These are phyloP conservation scores for Pyracantha coccinea DNA, from an alignment of 331 rosid species.

Conservation along the genomic window DNA sequence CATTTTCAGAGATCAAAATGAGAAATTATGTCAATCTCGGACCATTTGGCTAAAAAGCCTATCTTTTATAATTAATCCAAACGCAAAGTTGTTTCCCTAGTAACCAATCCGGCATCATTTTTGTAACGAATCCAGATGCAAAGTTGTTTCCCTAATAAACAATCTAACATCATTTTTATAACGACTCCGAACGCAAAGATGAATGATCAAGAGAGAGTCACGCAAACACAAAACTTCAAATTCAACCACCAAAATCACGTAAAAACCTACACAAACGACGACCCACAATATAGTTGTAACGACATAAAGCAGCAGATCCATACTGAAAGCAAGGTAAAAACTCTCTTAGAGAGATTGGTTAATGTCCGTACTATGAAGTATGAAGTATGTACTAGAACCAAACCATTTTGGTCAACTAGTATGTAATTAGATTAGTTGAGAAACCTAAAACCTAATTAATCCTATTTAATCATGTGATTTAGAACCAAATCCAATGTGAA, in stretches of 20 bases:
- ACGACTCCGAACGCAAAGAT: neutral
- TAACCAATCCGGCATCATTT: too few species aligned
- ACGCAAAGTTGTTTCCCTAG: too few species aligned
- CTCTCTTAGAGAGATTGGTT: neutral
- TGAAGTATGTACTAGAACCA: neutral
- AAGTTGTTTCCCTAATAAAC: neutral
- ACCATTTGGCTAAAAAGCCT: too few species aligned
- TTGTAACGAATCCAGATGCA: neutral
- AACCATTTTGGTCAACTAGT: neutral
- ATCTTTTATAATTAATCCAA: too few species aligned
- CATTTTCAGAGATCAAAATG: too few species aligned
- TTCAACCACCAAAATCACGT: neutral
- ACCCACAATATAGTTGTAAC: rapidly evolving
- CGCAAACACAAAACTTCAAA: neutral
- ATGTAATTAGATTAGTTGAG: neutral
- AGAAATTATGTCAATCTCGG: too few species aligned
- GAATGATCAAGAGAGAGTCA: neutral
- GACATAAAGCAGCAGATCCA: rapidly evolving
- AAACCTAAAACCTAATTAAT: neutral
- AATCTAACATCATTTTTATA: neutral
- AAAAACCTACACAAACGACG: neutral
- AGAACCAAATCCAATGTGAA: neutral
- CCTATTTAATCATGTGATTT: neutral
- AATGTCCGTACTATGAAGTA: neutral
- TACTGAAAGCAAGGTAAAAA: neutral